These are phyloP conservation scores for Tetrapisispora nanseiensis DNA, from an alignment of 805 yeast species.

Conservation along the genomic window DNA sequence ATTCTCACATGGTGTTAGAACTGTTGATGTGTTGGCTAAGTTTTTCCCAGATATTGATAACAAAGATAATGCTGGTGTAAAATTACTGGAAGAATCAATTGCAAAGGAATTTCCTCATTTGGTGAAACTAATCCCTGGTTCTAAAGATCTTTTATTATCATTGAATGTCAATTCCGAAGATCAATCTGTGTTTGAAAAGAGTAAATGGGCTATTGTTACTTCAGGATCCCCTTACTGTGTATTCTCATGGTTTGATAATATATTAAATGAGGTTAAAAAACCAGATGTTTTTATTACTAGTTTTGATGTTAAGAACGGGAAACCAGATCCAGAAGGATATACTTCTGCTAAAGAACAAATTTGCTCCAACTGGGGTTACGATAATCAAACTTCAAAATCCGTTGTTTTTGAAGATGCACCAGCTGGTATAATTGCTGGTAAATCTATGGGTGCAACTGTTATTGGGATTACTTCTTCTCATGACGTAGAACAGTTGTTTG, in stretches of 20 bases:
- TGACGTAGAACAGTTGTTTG: constrained; percentile 49
- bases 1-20: constrained; percentile 67
- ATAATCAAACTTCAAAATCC: constrained; percentile 17
- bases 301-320: constrained; percentile 59
- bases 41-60: constrained; percentile 62
- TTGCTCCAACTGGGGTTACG: constrained; percentile 28
- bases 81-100: constrained; percentile 52
- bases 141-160: constrained; percentile 43
- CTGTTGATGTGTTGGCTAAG: constrained; percentile 55
- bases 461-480: constrained; percentile 72
- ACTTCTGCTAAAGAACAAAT: constrained; percentile 45
- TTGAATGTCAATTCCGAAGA: constrained; percentile 31
- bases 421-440: constrained; percentile 71
- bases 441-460: constrained; percentile 63
- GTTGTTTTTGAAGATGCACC: constrained; percentile 83
- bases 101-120: constrained; percentile 55
- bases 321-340: constrained; percentile 79
- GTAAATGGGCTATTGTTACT: constrained; percentile 75
- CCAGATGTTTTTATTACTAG: constrained; percentile 77
- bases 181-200: constrained; percentile 22
- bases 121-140: constrained; percentile 64
- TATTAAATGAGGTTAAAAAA: constrained; percentile 42
- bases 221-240: constrained; percentile 69
- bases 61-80: constrained; percentile 38
- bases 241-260: constrained; percentile 51